A percentile compares a stretch with the other conserved stretches of the same genome.
These are phyloP conservation scores for Platismatia glauca DNA, from an alignment of 495 filamentous ascomycete genomes.

Conservation along the genomic window DNA sequence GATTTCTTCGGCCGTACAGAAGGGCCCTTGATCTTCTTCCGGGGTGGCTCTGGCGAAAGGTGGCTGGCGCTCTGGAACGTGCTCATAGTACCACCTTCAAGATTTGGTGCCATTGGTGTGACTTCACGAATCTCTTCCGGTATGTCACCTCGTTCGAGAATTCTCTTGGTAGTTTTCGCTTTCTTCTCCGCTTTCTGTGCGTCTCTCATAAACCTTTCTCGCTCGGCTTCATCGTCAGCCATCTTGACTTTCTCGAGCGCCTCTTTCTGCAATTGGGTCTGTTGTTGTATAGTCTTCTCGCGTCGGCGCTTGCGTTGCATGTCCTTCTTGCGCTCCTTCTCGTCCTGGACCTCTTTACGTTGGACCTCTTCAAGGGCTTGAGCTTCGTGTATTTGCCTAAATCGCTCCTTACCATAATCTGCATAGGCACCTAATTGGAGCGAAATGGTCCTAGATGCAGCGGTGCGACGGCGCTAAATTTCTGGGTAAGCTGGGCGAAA, in stretches of 20 bases:
- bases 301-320: constrained; percentile 97
- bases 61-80: constrained; percentile 67
- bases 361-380: constrained; percentile 78
- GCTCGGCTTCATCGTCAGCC: constrained; percentile 70
- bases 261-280: constrained; percentile 75
- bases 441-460: constrained; percentile 40
- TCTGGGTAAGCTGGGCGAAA: constrained; percentile 28
- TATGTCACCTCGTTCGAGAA: constrained; percentile 73
- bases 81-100: constrained; percentile 81
- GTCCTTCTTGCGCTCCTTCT: constrained; percentile 99
- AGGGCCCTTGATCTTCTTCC: constrained; percentile 55
- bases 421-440: constrained; percentile 47
- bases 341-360: constrained; percentile 78
- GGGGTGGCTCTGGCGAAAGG: constrained; percentile 48
- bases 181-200: constrained; percentile 81
- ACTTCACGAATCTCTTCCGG: constrained; percentile 71
- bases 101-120: constrained; percentile 66
- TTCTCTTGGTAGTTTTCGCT: constrained; percentile 70
- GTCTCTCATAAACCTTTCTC: constrained; percentile 65
- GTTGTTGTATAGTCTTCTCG: constrained; percentile 84
- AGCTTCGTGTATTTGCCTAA: constrained; percentile 47
- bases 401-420: constrained; percentile 44
- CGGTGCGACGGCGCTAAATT: constrained; percentile 46
- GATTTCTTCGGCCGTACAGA: constrained; percentile 68
- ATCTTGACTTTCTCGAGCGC: constrained; percentile 65